Evolutionary conservation across 2,329 filamentous ascomycete genomes (phyloP).

Genomic region (Fusarium chaquense): DNA sequence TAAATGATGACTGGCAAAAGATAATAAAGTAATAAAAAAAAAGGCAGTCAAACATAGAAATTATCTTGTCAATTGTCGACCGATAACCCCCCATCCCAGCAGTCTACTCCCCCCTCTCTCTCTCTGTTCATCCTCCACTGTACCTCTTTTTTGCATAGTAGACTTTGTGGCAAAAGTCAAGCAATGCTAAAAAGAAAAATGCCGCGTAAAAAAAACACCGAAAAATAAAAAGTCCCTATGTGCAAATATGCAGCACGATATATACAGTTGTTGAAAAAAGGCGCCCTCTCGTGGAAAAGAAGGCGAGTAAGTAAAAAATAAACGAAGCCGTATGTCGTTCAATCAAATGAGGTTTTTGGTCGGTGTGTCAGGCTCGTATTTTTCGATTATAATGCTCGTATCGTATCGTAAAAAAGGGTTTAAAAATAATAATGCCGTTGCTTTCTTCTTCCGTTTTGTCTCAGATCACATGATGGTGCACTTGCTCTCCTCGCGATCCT

Average conservation of each 20-base stretch:
- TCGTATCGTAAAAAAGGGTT: slow-evolving; percentile 16
- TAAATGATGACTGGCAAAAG: background rate
- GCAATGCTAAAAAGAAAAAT: slow-evolving; percentile 17
- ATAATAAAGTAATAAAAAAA: background rate
- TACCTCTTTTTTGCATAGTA: background rate
- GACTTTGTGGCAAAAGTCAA: slow-evolving; percentile 11
- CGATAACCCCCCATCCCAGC: slow-evolving; percentile 10
- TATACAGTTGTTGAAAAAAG: slow-evolving; percentile 41
- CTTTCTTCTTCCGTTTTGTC: background rate
- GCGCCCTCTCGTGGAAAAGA: background rate
- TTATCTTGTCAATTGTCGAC: background rate
- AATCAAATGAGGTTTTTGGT: background rate
- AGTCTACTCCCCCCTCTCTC: slow-evolving; percentile 26
- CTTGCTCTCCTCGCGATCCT: slow-evolving; percentile 71
- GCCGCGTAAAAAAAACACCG: slow-evolving; percentile 41
- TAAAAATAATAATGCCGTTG: background rate
- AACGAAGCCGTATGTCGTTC: slow-evolving; percentile 22
- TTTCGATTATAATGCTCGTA: slow-evolving; percentile 31
- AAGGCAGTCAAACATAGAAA: slow-evolving; percentile 22
- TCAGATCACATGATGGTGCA: slow-evolving; percentile 69
- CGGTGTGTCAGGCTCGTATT: slow-evolving; percentile 30
- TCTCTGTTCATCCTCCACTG: background rate
- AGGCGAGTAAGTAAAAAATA: slow-evolving; percentile 10
- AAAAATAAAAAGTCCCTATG: slow-evolving; percentile 39
- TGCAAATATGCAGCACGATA: slow-evolving; percentile 47